These are phyloP conservation scores for Monosporozyma siamensis DNA, from an alignment of 805 yeast genomes.

Conservation along the genomic window DNA sequence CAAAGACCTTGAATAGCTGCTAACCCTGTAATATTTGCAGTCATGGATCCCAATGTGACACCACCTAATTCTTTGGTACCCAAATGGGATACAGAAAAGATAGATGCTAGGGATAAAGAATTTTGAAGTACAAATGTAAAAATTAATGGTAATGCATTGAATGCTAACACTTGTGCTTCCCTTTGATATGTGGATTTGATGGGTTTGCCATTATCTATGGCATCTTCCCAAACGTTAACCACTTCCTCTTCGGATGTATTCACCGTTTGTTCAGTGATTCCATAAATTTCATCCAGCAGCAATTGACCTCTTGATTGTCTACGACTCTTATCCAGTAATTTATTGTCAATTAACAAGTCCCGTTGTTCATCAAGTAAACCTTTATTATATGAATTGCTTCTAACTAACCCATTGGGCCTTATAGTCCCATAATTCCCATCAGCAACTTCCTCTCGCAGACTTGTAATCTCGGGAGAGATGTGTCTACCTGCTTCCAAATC, in stretches of 20 bases:
- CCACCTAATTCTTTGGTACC: constrained; percentile 69
- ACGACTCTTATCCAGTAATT: constrained; percentile 12
- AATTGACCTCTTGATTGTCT: constrained; percentile 5
- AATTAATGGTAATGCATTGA: constrained; percentile 51
- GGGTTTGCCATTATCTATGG: constrained; percentile 23
- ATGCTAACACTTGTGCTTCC: constrained; percentile 35
- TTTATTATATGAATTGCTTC: constrained; percentile 12
- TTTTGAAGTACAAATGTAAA: constrained; percentile 62
- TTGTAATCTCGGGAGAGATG: too few relatives aligned
- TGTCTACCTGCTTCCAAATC: too few relatives aligned
- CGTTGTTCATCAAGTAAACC: constrained; percentile 25
- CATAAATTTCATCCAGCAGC: constrained; percentile 9
- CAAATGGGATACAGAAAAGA: constrained; percentile 66
- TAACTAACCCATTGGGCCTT: not conserved
- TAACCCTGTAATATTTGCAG: constrained; percentile 67
- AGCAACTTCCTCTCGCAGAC: not conserved
- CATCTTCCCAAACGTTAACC: constrained; percentile 24
- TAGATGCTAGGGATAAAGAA: constrained; percentile 66
- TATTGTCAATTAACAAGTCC: constrained; percentile 28
- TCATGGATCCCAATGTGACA: constrained; percentile 65
- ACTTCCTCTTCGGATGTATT: constrained; percentile 14
- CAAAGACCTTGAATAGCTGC: constrained; percentile 70
- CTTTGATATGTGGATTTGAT: constrained; percentile 31
- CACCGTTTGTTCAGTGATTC: constrained; percentile 6
- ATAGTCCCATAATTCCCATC: constrained; percentile 4